Evolutionary conservation across 208 protist genomes (phyloP).

Genomic region (Jaenimonas drosophilae): DNA sequence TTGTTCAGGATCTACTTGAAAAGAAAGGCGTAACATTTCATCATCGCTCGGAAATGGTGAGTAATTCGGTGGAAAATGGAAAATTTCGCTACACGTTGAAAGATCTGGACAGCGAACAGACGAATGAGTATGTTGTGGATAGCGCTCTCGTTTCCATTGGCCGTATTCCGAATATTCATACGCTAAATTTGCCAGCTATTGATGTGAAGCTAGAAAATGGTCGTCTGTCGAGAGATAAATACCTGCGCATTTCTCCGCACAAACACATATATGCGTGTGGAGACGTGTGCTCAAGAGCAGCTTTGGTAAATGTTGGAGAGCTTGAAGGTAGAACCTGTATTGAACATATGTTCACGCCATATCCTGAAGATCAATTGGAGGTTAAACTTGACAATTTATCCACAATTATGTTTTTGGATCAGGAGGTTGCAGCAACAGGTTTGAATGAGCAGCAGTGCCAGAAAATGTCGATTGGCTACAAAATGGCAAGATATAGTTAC

Average conservation of each 20-base stretch:
- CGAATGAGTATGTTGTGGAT: constrained; percentile 51
- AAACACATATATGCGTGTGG: constrained; percentile 87
- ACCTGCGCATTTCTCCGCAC: constrained; percentile 47
- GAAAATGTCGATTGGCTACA: constrained; percentile 67
- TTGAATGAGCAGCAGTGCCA: constrained; percentile 84
- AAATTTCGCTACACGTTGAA: constrained; percentile 73
- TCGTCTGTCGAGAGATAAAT: constrained; percentile 37
- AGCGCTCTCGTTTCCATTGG: constrained; percentile 85
- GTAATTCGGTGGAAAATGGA: constrained; percentile 49
- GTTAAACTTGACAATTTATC: constrained; percentile 78
- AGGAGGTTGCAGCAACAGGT: constrained; percentile 81
- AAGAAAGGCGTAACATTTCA: constrained; percentile 72
- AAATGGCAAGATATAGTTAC: constrained; percentile 84
- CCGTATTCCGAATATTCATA: constrained; percentile 48
- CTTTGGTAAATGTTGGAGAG: constrained; percentile 84
- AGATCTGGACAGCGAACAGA: constrained; percentile 29
- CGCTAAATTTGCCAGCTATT: constrained; percentile 48
- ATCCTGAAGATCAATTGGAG: constrained; percentile 56
- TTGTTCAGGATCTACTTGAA: constrained; percentile 74
- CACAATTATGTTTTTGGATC: constrained; percentile 90
- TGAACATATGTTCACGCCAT: constrained; percentile 75
- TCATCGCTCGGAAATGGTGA: constrained; percentile 67
- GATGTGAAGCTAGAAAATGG: constrained; percentile 32
- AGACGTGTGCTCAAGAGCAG: constrained; percentile 62
- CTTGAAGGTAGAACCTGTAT: constrained; percentile 66